Base-by-base conservation (phyloP, 108 stramenopile species). In the Conticribra guillardii region DNA sequence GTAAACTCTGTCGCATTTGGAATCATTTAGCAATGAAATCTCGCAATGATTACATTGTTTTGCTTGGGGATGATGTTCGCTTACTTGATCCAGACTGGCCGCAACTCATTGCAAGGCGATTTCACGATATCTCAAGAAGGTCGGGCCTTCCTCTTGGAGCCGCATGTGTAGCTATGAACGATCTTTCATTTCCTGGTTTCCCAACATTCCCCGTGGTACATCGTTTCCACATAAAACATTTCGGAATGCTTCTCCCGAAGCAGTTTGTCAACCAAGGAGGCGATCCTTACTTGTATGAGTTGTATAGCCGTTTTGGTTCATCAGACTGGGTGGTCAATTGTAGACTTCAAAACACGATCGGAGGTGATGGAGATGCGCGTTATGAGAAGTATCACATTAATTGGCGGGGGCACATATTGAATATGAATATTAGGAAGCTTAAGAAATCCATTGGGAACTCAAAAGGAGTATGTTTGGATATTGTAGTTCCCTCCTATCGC, bases 401-500 rank as follows among this genome's bases (percentile, higher is more conserved):
- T 19, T 81, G 80, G 80, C 67, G 48, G 23, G 60, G 48, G 0
- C 59, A 54, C 5, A 49, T 73, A 14, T 71, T 81, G 8, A 72
- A 44, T n/a, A 57, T 64, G 29, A 48, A 64, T 27, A 27, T 72
- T 16, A 53, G 64, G 28, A 51, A 50, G 44, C 55, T 78, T 19
- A 59, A 71, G 45, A 32, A 33, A 31, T 28, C 0, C 22, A 1
- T 54, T 15, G 55, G 32, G 29, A 5, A 1, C 14, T 31, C 68
- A 17, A 29, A 46, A 14, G 47, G 59, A 18, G 30, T 71, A 3
- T 59, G 84, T 44, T 31, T 87, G 3, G 85, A 90, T 51, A 60
- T 88, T 45, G 76, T 87, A 9, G 66, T 90, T 14, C 89, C 89
- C 14, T 71, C 85, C 4, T 90, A 80, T 23, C 79, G 79, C 2